These are phyloP conservation scores for Ustilago sp. DNA, from an alignment of 1,284 basidiomycete species.

Conservation along the genomic window DNA sequence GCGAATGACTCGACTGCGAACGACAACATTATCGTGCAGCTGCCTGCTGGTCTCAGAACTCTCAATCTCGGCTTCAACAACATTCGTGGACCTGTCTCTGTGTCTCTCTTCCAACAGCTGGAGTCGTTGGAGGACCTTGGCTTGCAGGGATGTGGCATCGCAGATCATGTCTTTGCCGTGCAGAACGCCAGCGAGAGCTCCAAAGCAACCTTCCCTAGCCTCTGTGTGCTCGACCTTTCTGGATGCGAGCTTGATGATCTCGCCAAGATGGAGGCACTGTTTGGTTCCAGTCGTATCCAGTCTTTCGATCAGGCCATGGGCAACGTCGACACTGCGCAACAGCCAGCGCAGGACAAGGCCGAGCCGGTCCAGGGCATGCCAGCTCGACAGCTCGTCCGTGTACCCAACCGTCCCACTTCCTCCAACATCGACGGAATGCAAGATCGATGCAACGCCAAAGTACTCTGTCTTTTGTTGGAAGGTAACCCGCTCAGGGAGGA, in stretches of 20 bases:
- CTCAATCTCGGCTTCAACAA: constrained; percentile 58
- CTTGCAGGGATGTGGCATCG: constrained; percentile 59
- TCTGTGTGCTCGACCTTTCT: constrained; percentile 55
- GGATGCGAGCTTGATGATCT: constrained; percentile 62
- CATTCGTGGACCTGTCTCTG: constrained; percentile 56
- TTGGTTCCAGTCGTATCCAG: constrained; percentile 50
- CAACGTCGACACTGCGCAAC: constrained; percentile 14
- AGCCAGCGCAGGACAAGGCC: background rate
- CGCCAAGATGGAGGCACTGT: constrained; percentile 45
- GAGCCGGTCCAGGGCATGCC: constrained; percentile 25
- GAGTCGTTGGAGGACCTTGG: constrained; percentile 50
- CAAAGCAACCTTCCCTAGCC: constrained; percentile 30
- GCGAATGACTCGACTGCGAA: background rate
- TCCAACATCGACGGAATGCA: constrained; percentile 34
- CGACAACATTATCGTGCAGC: constrained; percentile 12
- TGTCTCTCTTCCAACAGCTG: constrained; percentile 35
- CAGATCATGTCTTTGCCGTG: constrained; percentile 56
- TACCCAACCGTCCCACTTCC: constrained; percentile 34
- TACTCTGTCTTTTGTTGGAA: constrained; percentile 53
- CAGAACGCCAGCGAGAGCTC: background rate
- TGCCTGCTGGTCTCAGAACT: constrained; percentile 48
- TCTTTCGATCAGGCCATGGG: constrained; percentile 36
- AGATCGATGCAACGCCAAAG: constrained; percentile 17
- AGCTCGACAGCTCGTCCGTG: constrained; percentile 52
- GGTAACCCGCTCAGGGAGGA: constrained; percentile 59